phyloP scores from a whole-genome alignment of 1,139 yeast genomes.

The Diutina siamensis region DNA sequence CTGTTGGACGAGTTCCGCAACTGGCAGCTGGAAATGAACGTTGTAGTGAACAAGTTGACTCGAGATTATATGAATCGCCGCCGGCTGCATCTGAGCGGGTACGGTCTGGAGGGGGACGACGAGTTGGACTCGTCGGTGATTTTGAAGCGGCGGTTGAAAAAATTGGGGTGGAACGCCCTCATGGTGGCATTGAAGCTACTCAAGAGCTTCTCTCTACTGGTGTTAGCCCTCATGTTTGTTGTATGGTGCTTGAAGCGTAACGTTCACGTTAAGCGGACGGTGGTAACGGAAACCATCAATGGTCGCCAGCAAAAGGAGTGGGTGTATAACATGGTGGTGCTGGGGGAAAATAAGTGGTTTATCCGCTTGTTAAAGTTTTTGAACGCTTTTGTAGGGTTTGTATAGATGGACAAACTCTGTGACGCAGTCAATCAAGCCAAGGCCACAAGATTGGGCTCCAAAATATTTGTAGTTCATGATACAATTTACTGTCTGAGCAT shows the following conservation, averaged over 20 bases:
- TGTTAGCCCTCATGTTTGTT: conserved; percentile 27
- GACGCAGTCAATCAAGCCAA: no score
- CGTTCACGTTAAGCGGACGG: conserved; percentile 28
- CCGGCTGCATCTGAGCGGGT: conserved; percentile 2
- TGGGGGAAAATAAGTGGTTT: conserved; percentile 37
- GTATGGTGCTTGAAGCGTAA: conserved; percentile 35
- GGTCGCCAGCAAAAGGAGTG: conserved; percentile 22
- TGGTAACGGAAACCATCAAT: conserved; percentile 20
- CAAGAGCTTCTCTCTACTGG: conserved; percentile 27
- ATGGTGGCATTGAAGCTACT: conserved; percentile 17
- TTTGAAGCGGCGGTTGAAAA: conserved; percentile 16
- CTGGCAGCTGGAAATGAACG: conserved; percentile 37
- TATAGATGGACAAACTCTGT: conserved; percentile 9
- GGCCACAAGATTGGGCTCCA: no score
- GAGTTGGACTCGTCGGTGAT: conserved; percentile 15
- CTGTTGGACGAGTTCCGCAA: conserved; percentile 26
- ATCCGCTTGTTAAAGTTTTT: conserved; percentile 26
- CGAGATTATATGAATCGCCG: conserved; percentile 19
- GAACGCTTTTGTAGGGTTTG: conserved; percentile 36
- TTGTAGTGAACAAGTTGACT: conserved; percentile 27
- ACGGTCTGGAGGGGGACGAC: conserved; percentile 9
- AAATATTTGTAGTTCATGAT: no score
- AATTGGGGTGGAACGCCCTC: conserved; percentile 20
- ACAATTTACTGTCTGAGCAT: no score
- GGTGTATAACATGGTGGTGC: conserved; percentile 33